These are phyloP conservation scores for Shiraia sp. DNA, from an alignment of 2,329 filamentous ascomycete species.

Conservation along the genomic window DNA sequence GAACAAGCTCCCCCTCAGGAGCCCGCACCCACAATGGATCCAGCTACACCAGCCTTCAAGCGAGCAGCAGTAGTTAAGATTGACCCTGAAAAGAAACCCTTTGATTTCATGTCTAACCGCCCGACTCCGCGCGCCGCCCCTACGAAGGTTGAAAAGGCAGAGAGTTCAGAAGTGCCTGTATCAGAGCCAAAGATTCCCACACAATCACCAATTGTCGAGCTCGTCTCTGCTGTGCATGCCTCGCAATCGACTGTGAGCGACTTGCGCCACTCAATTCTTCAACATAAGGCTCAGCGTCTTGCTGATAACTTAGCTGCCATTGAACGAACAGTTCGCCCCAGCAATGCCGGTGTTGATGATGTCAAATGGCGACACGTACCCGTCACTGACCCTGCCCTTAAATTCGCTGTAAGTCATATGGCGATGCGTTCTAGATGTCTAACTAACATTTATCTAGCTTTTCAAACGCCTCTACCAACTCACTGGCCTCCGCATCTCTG, in stretches of 20 bases:
- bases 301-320: conserved; percentile 19
- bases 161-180: conserved; percentile 25
- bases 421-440: neutral
- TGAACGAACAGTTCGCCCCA: conserved; percentile 14
- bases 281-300: conserved; percentile 16
- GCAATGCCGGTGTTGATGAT: conserved; percentile 11
- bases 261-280: conserved; percentile 15
- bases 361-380: conserved; percentile 32
- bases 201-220: conserved; percentile 2
- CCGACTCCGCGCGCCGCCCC: conserved; percentile 35
- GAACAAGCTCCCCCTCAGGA: conserved; percentile 13
- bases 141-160: conserved; percentile 34
- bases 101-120: conserved; percentile 44
- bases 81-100: conserved; percentile 33
- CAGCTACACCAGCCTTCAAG: conserved; percentile 29
- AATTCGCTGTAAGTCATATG: conserved; percentile 40
- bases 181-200: conserved; percentile 4
- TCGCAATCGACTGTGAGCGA: conserved; percentile 5
- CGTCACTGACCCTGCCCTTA: conserved; percentile 32
- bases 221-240: conserved; percentile 4
- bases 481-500: conserved; percentile 75
- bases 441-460: conserved; percentile 59
- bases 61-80: conserved; percentile 32
- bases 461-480: conserved; percentile 80
- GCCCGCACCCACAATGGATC: conserved; percentile 28